Evolutionary conservation across 164 flowering plant genomes (phyloP).

Genomic region (Vitis rotundifolia): DNA sequence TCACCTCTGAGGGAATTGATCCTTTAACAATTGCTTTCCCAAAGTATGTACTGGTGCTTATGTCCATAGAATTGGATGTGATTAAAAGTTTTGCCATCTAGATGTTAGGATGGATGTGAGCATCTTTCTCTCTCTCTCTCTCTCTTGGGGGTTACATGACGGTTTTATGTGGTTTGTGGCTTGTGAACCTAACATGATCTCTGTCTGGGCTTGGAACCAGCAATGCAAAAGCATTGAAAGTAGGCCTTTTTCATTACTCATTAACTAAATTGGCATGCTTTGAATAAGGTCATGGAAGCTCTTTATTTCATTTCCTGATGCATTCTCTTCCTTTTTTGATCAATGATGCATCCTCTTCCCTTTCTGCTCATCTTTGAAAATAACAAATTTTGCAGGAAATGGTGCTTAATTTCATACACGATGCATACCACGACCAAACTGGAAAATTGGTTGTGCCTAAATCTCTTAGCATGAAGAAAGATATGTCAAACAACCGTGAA

Average conservation of each 20-base stretch:
- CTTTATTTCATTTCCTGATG: neutral
- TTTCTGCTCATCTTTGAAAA: neutral
- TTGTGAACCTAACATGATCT: too few species aligned
- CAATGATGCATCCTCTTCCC: neutral
- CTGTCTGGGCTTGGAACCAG: too few species aligned
- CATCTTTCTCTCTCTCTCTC: neutral
- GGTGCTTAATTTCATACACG: slow-evolving; percentile 63
- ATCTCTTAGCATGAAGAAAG: slow-evolving; percentile 60
- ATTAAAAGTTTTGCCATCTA: neutral
- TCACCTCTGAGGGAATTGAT: neutral
- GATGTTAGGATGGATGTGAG: neutral
- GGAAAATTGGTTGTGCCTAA: slow-evolving; percentile 57
- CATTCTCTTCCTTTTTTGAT: neutral
- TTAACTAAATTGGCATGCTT: too few species aligned
- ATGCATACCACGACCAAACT: slow-evolving; percentile 60
- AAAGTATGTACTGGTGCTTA: neutral
- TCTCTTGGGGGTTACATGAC: too few species aligned
- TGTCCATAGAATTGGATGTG: neutral
- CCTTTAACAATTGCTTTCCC: neutral
- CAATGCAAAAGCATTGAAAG: too few species aligned
- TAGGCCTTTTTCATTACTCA: too few species aligned
- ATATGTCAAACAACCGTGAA: slow-evolving; percentile 40
- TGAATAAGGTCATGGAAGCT: neutral
- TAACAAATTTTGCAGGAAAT: slow-evolving; percentile 50
- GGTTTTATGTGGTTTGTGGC: too few species aligned